phyloP scores from a whole-genome alignment of 2,329 filamentous ascomycete genomes.

The Talaromyces sp. region DNA sequence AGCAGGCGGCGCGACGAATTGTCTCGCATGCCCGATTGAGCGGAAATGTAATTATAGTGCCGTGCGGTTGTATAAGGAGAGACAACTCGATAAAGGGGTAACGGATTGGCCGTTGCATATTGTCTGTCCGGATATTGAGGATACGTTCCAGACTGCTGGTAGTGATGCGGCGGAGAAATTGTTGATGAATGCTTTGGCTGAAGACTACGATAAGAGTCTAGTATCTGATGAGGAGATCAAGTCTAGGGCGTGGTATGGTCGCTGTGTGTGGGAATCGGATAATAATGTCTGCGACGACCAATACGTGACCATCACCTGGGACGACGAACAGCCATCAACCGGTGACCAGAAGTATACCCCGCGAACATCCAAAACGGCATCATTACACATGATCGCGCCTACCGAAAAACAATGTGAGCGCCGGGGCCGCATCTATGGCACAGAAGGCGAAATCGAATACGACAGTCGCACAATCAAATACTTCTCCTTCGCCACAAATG shows the following conservation, averaged over 20 bases:
- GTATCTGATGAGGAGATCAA: constrained; percentile 55
- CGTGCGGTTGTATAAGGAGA: constrained; percentile 74
- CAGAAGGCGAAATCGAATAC: constrained; percentile 79
- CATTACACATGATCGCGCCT: constrained; percentile 91
- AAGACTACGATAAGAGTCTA: constrained; percentile 57
- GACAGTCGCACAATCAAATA: constrained; percentile 76
- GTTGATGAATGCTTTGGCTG: constrained; percentile 49
- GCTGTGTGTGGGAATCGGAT: constrained; percentile 92
- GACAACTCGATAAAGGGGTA: constrained; percentile 65
- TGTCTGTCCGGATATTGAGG: constrained; percentile 89
- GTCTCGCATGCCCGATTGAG: constrained; percentile 74
- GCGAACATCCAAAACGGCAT: constrained; percentile 75
- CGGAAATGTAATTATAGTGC: constrained; percentile 79
- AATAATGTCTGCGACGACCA: constrained; percentile 96
- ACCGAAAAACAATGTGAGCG: constrained; percentile 84
- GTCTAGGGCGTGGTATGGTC: constrained; percentile 70
- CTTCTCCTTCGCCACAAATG: constrained; percentile 65
- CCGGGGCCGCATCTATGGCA: constrained; percentile 82
- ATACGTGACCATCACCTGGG: constrained; percentile 82
- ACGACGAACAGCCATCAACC: constrained; percentile 56
- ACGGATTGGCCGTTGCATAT: constrained; percentile 81
- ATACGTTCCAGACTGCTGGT: constrained; percentile 55
- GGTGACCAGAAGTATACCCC: constrained; percentile 24
- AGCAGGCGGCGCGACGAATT: constrained; percentile 81
- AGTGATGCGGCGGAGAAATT: constrained; percentile 51